Evolutionary conservation across 768 basidiomycete genomes (phyloP).

Genomic region (Boletus edulis): DNA sequence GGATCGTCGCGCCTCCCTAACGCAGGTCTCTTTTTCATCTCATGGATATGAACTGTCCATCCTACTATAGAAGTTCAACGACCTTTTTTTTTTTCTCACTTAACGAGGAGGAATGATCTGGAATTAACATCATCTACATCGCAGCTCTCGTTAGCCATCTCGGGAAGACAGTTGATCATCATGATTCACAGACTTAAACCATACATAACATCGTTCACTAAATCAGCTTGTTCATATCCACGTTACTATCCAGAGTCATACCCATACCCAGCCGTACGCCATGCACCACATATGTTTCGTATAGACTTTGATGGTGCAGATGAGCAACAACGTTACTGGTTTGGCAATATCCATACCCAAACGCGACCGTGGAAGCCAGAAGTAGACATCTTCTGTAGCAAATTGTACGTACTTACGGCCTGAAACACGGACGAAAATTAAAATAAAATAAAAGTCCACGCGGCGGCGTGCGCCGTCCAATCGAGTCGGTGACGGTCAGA

Average conservation of each 20-base stretch:
- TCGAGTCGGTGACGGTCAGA: not conserved
- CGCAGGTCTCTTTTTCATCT: constrained; percentile 1
- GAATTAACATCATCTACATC: constrained; percentile 1
- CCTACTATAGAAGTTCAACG: constrained; percentile 16
- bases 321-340: not conserved
- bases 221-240: constrained; percentile 5
- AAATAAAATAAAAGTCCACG: not conserved
- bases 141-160: not conserved
- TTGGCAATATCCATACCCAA: constrained; percentile 3
- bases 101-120: constrained; percentile 2
- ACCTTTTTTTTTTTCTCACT: constrained; percentile 4
- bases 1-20: constrained; percentile 5
- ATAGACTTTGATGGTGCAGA: not conserved
- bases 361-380: not conserved
- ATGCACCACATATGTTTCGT: not conserved
- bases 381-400: not conserved
- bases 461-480: not conserved
- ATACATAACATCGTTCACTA: constrained; percentile 6
- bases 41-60: constrained; percentile 3
- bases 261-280: not conserved
- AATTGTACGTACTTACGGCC: constrained; percentile 12
- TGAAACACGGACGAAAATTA: constrained; percentile 2
- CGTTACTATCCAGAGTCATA: not conserved
- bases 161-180: constrained; percentile 5
- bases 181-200: constrained; percentile 6